Base-by-base conservation (phyloP, 1,284 basidiomycete genomes). In the Papiliotrema flavescens region DNA sequence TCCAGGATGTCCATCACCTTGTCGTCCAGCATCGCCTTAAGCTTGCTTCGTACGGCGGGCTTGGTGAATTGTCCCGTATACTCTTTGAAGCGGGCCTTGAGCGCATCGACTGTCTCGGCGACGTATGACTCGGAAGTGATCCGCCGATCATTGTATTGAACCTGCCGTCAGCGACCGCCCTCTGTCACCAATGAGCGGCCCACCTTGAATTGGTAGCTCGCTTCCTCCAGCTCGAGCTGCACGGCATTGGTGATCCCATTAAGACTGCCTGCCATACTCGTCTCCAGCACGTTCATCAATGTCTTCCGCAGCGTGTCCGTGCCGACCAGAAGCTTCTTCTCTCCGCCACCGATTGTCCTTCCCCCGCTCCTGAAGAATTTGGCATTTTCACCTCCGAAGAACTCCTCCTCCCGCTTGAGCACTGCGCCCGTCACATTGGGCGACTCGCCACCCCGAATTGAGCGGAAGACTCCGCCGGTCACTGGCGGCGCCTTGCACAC, bases 121-220 rank as follows among this genome's bases (percentile, higher is more conserved):
- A 98, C 91, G 71, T 99, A 99, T 2, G 90, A 93, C 75, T 99
- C 96, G 13, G 96, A 86, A 0, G 90, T 89, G 63, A 98, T 90
- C 24, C 89, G 84, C 20, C 92, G 85, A 76, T 99, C 96, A 72
- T 99, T 98, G 81, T 98, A 99, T 75, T 98, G 92, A 0, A 98
- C 94, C 72, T 74, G 40, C 4, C 17, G 19, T 60, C 35, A 60
- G 53, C 54, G 39, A 4, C 15, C 8, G 13, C 36, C 44, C 22
- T 32, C 11, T 32, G 5, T 13, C 20, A 45, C 15, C 13, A 22
- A 15, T 11, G 4, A 36, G 24, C 32, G 22, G 54, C 68, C 47
- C 47, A 74, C 76, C 77, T 99, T 99, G 84, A 98, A 98, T 75
- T 98, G 94, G 75, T 99, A 99, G 26, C 86, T 86, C 1, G 95